Conservation (phyloP, 768 basidiomycete genomes). For the Phanerochaete carnosa region DNA sequence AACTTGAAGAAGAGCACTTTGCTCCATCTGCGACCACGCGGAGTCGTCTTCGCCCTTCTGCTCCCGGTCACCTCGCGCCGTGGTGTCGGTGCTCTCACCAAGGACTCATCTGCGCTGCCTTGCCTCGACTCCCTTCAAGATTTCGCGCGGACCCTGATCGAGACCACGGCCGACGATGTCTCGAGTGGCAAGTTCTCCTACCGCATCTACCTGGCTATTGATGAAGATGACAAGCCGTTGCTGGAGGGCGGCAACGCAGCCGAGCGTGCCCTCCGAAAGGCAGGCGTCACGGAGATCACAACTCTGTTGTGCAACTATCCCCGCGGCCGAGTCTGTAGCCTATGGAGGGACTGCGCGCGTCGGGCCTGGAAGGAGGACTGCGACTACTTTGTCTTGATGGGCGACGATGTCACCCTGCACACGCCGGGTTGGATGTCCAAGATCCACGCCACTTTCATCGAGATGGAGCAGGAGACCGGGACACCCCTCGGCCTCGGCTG, state of each 20-base stretch:
- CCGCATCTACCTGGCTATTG: constrained; percentile 51
- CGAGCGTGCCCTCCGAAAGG: constrained; percentile 31
- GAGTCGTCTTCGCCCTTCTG: constrained; percentile 46
- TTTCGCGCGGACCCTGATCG: constrained; percentile 42
- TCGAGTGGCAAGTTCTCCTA: constrained; percentile 33
- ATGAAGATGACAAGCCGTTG: constrained; percentile 45
- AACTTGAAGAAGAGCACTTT: constrained; percentile 34
- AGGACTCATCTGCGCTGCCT: neutral
- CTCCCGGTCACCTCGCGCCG: constrained; percentile 54
- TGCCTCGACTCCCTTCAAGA: constrained; percentile 40
- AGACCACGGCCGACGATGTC: constrained; percentile 46
- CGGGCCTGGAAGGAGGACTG: constrained; percentile 45
- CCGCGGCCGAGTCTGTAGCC: constrained; percentile 45
- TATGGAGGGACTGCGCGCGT: constrained; percentile 51
- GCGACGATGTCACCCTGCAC: constrained; percentile 49
- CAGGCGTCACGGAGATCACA: constrained; percentile 35
- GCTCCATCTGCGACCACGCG: constrained; percentile 32
- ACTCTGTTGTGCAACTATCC: constrained; percentile 38
- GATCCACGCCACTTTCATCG: constrained; percentile 35
- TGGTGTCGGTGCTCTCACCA: neutral
- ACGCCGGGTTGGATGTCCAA: constrained; percentile 53
- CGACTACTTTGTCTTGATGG: constrained; percentile 51
- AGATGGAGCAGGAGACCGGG: constrained; percentile 26
- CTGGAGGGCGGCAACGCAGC: constrained; percentile 28
- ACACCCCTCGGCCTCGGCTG: constrained; percentile 51